These are phyloP conservation scores for Picochlorum sp. DNA, from an alignment of 139 green algal species.

Conservation along the genomic window DNA sequence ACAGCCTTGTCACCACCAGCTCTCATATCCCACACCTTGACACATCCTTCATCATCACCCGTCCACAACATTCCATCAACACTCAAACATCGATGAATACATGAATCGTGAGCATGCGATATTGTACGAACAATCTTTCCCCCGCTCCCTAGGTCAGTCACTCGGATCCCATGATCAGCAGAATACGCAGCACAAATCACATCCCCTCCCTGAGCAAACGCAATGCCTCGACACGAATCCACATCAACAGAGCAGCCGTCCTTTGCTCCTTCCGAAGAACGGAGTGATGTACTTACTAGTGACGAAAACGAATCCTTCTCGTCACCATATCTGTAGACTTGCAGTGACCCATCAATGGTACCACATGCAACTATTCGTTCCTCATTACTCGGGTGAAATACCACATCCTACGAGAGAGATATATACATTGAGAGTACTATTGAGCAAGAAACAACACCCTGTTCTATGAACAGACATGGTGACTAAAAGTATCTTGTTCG, in stretches of 20 bases:
- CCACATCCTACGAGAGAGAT: conserved; percentile 24
- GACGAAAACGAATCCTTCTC: background rate
- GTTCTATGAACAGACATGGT: background rate
- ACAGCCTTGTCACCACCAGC: conserved; percentile 16
- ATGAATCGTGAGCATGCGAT: conserved; percentile 42
- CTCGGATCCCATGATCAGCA: conserved; percentile 23
- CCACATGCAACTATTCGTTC: conserved; percentile 37
- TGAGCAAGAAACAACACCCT: background rate
- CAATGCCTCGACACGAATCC: conserved; percentile 44
- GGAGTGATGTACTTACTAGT: background rate
- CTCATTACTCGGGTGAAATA: conserved; percentile 29
- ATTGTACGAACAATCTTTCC: conserved; percentile 16
- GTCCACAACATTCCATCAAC: conserved; percentile 28
- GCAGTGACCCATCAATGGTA: conserved; percentile 41
- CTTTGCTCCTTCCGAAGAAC: too few species aligned
- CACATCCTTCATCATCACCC: conserved; percentile 66
- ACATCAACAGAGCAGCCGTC: too few species aligned
- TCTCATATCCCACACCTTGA: conserved; percentile 77
- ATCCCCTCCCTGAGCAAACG: conserved; percentile 30
- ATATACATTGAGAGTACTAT: background rate
- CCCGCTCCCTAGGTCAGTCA: conserved; percentile 38
- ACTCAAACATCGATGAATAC: conserved; percentile 46
- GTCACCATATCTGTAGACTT: conserved; percentile 28
- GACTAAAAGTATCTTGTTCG: too few species aligned
- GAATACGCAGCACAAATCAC: conserved; percentile 6